Base-by-base conservation (phyloP, 2,329 filamentous ascomycete species). In the Colletotrichum sp. region DNA sequence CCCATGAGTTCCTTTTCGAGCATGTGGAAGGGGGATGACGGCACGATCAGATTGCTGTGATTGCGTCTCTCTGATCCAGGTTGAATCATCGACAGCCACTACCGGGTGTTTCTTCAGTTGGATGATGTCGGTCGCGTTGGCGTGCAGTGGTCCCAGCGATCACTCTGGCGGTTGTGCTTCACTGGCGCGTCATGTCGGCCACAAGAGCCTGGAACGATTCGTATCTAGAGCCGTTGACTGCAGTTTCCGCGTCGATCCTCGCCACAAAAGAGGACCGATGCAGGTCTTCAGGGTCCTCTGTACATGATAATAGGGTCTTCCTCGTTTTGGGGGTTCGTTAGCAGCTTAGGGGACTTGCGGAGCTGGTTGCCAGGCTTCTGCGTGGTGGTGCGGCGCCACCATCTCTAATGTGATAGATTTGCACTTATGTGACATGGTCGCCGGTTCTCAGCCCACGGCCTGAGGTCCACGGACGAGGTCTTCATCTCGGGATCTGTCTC, bases 271-370 rank as follows among this genome's bases (percentile, higher is more conserved):
- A 26, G 18, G 26, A 9, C 34, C 26, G 21, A 43, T 73, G 64
- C 64, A 75, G 64, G 39, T 18, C 26, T 52, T 52, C 73, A 68
- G 70, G 73, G 70, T 65, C 69, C 16, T 63, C 61, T 67, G 69
- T 65, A 57, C 73, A 67, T 72, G 57, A 72, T 5, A 64, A 36
- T 43, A 30, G 68, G 73, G 69, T 68, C 70, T 30, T 63, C 13
- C 34, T 67, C 36, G 24, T 60, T 24, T 48, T 59, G 34, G 43
- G 64, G 39, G 59, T 16, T 34, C 24, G 24, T 36, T 64, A 21
- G 43, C 43, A 7, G 43, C 2, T 4, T 52, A 65, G 64, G 43
- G 70, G 59, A 64, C 34, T 59, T 57, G 39, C 66, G 57, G 63
- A 68, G 39, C 24, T 18, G 32, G 18, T 28, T 68, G 43, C 32